These are phyloP conservation scores for Grigorovia yakushimaensis DNA, from an alignment of 805 yeast genomes.

Conservation along the genomic window DNA sequence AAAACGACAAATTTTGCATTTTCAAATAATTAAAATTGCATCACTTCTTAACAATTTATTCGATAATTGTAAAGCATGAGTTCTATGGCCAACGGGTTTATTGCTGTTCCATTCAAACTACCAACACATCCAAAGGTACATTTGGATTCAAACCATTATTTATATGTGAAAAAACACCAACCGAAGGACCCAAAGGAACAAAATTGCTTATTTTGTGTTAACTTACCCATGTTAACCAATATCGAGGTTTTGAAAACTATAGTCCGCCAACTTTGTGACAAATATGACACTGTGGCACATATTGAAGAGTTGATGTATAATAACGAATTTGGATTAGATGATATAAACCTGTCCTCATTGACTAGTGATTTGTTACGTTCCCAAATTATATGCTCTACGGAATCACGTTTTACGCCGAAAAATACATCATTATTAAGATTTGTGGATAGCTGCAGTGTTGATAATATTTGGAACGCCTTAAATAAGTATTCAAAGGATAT, in stretches of 20 bases:
- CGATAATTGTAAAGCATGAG: constrained; percentile 3
- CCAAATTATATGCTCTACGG: constrained; percentile 19
- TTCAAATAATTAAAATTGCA: too few relatives aligned
- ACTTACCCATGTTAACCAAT: constrained; percentile 59
- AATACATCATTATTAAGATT: constrained; percentile 67
- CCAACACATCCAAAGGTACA: constrained; percentile 8
- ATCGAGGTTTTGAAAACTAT: constrained; percentile 44
- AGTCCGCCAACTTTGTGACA: constrained; percentile 43
- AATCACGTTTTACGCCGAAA: constrained; percentile 46
- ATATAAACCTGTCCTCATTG: constrained; percentile 45
- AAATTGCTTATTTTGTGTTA: constrained; percentile 60
- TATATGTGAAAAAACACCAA: constrained; percentile 59
- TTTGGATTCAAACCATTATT: constrained; percentile 24
- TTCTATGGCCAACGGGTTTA: constrained; percentile 28
- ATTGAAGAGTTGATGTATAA: constrained; percentile 41
- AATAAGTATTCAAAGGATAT: constrained; percentile 42
- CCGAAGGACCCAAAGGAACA: constrained; percentile 34
- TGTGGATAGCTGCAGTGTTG: constrained; percentile 55
- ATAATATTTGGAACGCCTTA: constrained; percentile 47
- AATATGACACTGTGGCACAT: constrained; percentile 44
- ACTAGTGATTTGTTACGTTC: constrained; percentile 45
- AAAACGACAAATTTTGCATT: too few relatives aligned
- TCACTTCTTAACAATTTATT: not conserved
- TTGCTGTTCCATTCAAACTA: constrained; percentile 27
- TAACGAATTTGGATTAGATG: constrained; percentile 36